phyloP scores from a whole-genome alignment of 164 flowering plant genomes.

The Vitis cinerea region DNA sequence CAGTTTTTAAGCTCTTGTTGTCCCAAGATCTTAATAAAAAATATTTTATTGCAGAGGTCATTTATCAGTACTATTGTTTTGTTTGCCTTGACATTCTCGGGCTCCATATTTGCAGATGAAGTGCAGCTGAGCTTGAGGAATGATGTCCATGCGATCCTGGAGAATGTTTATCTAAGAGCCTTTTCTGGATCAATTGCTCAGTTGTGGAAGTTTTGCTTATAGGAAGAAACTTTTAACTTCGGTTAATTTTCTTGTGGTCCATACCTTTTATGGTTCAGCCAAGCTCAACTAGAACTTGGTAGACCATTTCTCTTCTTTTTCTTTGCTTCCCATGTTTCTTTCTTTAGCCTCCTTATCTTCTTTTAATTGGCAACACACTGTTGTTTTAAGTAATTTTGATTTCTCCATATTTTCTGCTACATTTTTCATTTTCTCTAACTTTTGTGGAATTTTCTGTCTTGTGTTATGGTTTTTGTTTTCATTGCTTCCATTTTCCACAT shows the following conservation, averaged over 20 bases:
- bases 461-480: background rate
- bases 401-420: background rate
- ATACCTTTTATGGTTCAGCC: conserved; percentile 3
- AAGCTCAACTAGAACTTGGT: background rate
- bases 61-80: conserved; percentile 3
- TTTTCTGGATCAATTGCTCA: background rate
- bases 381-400: background rate
- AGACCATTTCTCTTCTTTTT: background rate
- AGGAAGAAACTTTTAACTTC: background rate
- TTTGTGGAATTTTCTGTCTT: background rate
- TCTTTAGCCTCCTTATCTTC: background rate
- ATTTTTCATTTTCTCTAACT: background rate
- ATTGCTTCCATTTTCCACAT: background rate
- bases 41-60: background rate
- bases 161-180: conserved; percentile 3
- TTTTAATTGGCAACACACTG: background rate
- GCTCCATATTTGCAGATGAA: conserved; percentile 36
- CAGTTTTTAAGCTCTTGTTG: background rate
- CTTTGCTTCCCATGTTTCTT: background rate
- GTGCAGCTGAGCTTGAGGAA: conserved; percentile 12
- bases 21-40: background rate
- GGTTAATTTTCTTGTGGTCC: background rate
- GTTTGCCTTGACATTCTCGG: conserved; percentile 15
- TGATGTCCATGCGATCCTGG: conserved; percentile 9
- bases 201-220: background rate